A percentile compares a stretch with the other conserved stretches of the same genome.
These are phyloP conservation scores for Plenodomus tracheiphilus DNA, from an alignment of 2,329 filamentous ascomycete genomes.

Conservation along the genomic window DNA sequence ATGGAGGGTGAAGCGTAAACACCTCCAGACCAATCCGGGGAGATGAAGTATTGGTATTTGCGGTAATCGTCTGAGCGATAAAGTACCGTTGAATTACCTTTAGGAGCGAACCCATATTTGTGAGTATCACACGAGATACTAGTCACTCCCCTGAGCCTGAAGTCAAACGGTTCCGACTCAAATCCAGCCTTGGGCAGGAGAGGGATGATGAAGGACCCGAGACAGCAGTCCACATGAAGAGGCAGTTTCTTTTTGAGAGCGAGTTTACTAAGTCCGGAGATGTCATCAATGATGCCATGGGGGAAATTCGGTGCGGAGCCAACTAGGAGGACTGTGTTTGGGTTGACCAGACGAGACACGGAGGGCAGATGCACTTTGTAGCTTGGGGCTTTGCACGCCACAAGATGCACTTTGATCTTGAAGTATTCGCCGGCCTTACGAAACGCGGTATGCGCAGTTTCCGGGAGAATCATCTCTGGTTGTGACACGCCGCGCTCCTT, in stretches of 20 bases:
- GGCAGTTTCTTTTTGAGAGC: slow-evolving; percentile 79
- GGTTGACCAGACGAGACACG: slow-evolving; percentile 84
- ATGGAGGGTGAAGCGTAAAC: slow-evolving; percentile 94
- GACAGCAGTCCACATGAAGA: slow-evolving; percentile 95
- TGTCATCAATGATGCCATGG: slow-evolving; percentile 97
- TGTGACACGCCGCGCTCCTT: slow-evolving; percentile 84
- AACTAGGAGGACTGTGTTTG: slow-evolving; percentile 90
- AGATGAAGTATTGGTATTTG: slow-evolving; percentile 94
- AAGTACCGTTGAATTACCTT: slow-evolving; percentile 91
- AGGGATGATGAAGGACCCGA: slow-evolving; percentile 92
- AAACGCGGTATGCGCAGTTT: slow-evolving; percentile 95
- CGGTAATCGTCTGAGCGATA: slow-evolving; percentile 81
- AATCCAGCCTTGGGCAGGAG: slow-evolving; percentile 94
- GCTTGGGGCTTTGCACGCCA: slow-evolving; percentile 79
- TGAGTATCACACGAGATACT: slow-evolving; percentile 97
- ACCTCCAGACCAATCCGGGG: slow-evolving; percentile 90
- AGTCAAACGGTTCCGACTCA: slow-evolving; percentile 86
- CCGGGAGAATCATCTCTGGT: slow-evolving; percentile 96
- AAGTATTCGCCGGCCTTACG: slow-evolving; percentile 95
- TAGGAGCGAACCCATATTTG: slow-evolving; percentile 98
- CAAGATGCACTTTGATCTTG: slow-evolving; percentile 90
- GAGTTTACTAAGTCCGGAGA: slow-evolving; percentile 78
- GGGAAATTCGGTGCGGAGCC: slow-evolving; percentile 97
- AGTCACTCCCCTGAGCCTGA: slow-evolving; percentile 89
- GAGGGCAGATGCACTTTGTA: slow-evolving; percentile 82